These are phyloP conservation scores for Venustampulla echinocandica DNA, from an alignment of 495 filamentous ascomycete genomes.

Conservation along the genomic window DNA sequence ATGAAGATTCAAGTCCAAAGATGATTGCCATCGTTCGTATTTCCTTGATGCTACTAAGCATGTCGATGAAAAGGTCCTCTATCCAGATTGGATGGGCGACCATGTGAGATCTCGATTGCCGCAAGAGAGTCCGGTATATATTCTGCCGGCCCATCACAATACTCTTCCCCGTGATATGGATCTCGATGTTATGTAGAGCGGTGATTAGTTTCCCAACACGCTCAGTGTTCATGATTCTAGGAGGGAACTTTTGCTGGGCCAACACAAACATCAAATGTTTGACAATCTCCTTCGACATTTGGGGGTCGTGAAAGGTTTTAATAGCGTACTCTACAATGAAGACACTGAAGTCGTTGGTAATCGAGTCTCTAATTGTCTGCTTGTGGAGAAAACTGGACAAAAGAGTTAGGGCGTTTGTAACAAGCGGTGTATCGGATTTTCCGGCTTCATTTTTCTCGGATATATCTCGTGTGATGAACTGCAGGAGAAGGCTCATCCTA, in stretches of 20 bases:
- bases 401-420: slow-evolving; percentile 67
- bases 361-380: slow-evolving; percentile 47
- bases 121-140: slow-evolving; percentile 67
- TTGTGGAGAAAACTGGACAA: slow-evolving; percentile 64
- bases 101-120: slow-evolving; percentile 61
- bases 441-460: slow-evolving; percentile 42
- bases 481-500: slow-evolving; percentile 65
- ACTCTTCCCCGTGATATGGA: slow-evolving; percentile 64
- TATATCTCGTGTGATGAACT: slow-evolving; percentile 76
- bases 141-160: slow-evolving; percentile 63
- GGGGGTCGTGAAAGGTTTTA: slow-evolving; percentile 50
- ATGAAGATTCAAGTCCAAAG: slow-evolving; percentile 58
- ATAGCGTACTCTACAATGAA: slow-evolving; percentile 77
- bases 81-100: slow-evolving; percentile 61
- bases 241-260: slow-evolving; percentile 64
- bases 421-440: slow-evolving; percentile 51
- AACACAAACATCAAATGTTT: slow-evolving; percentile 71
- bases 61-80: slow-evolving; percentile 66
- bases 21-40: slow-evolving; percentile 63
- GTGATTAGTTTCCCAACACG: slow-evolving; percentile 58
- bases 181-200: slow-evolving; percentile 61
- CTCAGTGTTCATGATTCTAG: slow-evolving; percentile 61
- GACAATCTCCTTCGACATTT: slow-evolving; percentile 65
- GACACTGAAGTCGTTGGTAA: slow-evolving; percentile 67
- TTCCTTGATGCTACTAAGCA: slow-evolving; percentile 71